Conservation (phyloP, 257 asterid species). For the Nicotiana benthamiana region DNA sequence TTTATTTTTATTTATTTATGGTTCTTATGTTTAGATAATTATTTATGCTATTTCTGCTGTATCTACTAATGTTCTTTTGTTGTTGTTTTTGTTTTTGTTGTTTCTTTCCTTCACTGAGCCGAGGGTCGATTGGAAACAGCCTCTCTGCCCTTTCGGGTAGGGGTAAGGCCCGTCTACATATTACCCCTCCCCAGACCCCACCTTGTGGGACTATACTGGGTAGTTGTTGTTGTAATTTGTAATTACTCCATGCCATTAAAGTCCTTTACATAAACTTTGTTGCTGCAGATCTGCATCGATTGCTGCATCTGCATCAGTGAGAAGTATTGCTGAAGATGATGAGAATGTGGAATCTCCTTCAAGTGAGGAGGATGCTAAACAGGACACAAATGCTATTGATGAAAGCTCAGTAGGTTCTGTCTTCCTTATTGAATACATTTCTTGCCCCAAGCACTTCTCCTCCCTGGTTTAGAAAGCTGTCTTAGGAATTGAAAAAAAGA, state of each 20-base stretch:
- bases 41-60: too few relatives aligned
- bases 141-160: too few relatives aligned
- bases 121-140: too few relatives aligned
- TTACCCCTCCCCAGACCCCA: too few relatives aligned
- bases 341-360: constrained; percentile 78
- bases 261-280: constrained; percentile 7
- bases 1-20: too few relatives aligned
- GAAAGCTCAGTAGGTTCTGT: constrained; percentile 60
- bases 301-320: constrained; percentile 70
- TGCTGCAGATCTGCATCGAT: constrained; percentile 65
- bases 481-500: neutral
- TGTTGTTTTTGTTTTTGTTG: too few relatives aligned
- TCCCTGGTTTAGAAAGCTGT: neutral
- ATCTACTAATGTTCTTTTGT: too few relatives aligned
- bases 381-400: constrained; percentile 41
- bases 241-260: neutral
- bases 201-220: too few relatives aligned
- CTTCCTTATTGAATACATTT: constrained; percentile 15
- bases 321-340: constrained; percentile 62
- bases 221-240: too few relatives aligned
- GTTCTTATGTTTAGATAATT: too few relatives aligned
- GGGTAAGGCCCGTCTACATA: too few relatives aligned
- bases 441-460: constrained; percentile 4
- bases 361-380: constrained; percentile 60
- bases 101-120: too few relatives aligned